A percentile compares a stretch with the other conserved stretches of the same genome.
Conservation (phyloP, 2,329 filamentous ascomycete genomes). For the Cercospora beticola region DNA sequence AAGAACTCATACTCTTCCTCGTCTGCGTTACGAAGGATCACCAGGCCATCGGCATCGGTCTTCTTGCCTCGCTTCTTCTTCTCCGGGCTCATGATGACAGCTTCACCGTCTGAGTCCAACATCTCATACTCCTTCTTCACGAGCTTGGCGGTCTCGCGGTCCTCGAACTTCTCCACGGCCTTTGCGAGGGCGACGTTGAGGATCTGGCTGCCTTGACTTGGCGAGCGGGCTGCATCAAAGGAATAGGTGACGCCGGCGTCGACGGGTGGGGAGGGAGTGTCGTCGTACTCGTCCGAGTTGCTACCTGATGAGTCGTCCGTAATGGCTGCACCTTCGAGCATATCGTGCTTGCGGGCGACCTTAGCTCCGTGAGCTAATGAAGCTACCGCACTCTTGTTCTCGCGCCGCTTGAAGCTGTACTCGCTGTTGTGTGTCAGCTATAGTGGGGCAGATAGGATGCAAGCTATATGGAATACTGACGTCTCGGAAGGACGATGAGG, state of each 20-base stretch:
- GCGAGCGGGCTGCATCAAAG: constrained; percentile 53
- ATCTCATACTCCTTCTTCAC: constrained; percentile 61
- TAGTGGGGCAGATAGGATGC: neutral
- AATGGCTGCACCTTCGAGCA: constrained; percentile 38
- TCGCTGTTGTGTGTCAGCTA: constrained; percentile 25
- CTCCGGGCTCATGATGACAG: constrained; percentile 31
- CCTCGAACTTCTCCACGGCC: constrained; percentile 61
- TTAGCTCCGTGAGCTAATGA: constrained; percentile 32
- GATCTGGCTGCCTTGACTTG: constrained; percentile 57
- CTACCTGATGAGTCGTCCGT: constrained; percentile 45
- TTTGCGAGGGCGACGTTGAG: constrained; percentile 57
- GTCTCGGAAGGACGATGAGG: constrained; percentile 37
- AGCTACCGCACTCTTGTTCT: constrained; percentile 33
- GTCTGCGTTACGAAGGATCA: constrained; percentile 29
- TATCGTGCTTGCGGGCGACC: constrained; percentile 46
- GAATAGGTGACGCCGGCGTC: constrained; percentile 55
- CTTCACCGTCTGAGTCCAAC: constrained; percentile 43
- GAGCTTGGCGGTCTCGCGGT: constrained; percentile 60
- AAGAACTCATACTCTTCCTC: constrained; percentile 41
- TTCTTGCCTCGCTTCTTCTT: constrained; percentile 39
- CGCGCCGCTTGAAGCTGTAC: constrained; percentile 33
- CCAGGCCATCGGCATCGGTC: constrained; percentile 32
- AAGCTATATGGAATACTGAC: constrained; percentile 26
- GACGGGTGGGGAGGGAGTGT: constrained; percentile 46
- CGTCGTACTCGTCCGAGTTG: constrained; percentile 47